Base-by-base conservation (phyloP, 2,329 filamentous ascomycete genomes). In the Cladophialophora immunda region DNA sequence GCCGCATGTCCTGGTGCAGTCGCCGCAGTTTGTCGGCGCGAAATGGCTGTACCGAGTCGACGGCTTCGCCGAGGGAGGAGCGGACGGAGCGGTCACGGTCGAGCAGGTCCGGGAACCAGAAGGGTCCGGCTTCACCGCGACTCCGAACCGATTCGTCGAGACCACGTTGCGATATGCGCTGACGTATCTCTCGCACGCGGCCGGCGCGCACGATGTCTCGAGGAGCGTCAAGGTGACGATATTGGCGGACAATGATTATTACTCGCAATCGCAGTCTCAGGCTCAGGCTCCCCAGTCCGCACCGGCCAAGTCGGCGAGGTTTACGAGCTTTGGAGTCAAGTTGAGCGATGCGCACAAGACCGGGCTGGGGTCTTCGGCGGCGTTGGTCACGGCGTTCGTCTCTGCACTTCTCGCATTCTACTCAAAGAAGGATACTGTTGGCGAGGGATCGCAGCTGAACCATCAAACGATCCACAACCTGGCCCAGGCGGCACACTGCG, bases 161-260 rank as follows among this genome's bases (percentile, higher is more conserved):
- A 97, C 93, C 11, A 92, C 95, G 1, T 85, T 99, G 65, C 89
- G 86, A 79, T 98, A 97, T 81, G 92, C 88, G 63, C 86, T 98
- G 73, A 95, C 91, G 63, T 97, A 97, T 92, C 77, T 84, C 79
- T 75, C 80, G 78, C 76, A 81, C 79, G 71, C 81, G 71, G 11
- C 17, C 11, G 30, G 41, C 1, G 71, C 81, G 78, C 84, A 77
- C 77, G 76, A 85, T 80, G 75, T 88, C 58, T 78, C 95, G 93
- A 3, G n/a, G 11, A 38, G 45, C 9, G 81, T 90, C 32, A 88
- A 88, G 15, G 87, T 98, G 77, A 93, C 92, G 68, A 94, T 99
- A 77, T 87, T 98, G 38, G 94, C 95, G 67, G 93, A 97, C 81
- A 94, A 95, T 76, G 92, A 96, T 82, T 99, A 99, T 85, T 99